Percentiles rank a stretch among this genome's conserved stretches.
Evolutionary conservation across 176 grass and related monocot genomes (phyloP).

Genomic region (Cenchrus fungigraminus): DNA sequence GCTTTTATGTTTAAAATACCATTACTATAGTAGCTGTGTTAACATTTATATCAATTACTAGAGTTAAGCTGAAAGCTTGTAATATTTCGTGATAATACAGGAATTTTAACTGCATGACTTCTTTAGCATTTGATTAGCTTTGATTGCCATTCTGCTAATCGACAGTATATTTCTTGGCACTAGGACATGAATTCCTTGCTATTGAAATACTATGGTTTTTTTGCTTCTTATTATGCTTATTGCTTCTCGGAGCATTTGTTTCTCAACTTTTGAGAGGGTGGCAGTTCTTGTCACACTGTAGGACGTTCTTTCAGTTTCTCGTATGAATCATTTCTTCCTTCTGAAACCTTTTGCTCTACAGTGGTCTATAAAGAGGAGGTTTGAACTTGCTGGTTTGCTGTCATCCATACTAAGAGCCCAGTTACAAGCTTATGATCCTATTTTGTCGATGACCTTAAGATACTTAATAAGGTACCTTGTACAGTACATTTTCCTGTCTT

Average conservation of each 20-base stretch:
- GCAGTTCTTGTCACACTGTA: not conserved
- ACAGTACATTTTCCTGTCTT: conserved; percentile 24
- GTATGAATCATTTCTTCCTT: conserved; percentile 23
- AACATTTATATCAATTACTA: not conserved
- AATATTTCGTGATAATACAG: not conserved
- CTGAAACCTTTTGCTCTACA: conserved; percentile 48
- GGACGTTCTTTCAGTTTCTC: conserved; percentile 15
- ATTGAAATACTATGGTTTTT: not conserved
- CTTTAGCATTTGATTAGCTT: not conserved
- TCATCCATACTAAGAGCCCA: conserved; percentile 91
- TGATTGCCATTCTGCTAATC: not conserved
- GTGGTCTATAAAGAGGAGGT: conserved; percentile 91
- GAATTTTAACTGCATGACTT: not conserved
- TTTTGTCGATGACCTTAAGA: conserved; percentile 86
- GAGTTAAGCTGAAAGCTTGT: not conserved
- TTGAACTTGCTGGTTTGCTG: conserved; percentile 88
- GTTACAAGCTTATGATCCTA: conserved; percentile 94
- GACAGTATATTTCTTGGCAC: not conserved
- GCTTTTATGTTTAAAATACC: not conserved
- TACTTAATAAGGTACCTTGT: conserved; percentile 90
- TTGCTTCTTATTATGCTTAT: conserved; percentile 9
- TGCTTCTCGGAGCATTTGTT: not conserved
- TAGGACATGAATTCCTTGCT: not conserved
- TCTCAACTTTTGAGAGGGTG: not conserved
- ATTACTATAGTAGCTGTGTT: conserved; percentile 8